Evolutionary conservation across 2,329 filamentous ascomycete species (phyloP).

Genomic region (Neophaeococcomyces mojaviensis): DNA sequence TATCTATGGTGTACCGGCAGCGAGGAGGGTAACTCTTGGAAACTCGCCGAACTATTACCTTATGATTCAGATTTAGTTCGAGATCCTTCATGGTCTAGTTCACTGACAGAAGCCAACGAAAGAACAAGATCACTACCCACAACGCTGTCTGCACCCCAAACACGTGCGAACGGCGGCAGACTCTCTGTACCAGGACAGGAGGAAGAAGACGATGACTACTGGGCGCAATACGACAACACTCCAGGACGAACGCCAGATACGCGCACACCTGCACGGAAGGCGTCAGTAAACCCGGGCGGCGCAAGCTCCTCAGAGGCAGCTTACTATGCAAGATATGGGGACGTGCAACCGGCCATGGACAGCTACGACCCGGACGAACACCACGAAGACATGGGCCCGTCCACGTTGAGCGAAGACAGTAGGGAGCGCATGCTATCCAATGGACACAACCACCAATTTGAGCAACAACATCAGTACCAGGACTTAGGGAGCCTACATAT

Average conservation of each 20-base stretch:
- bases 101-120: slow-evolving; percentile 49
- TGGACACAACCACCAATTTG: slow-evolving; percentile 22
- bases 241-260: slow-evolving; percentile 38
- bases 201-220: slow-evolving; percentile 57
- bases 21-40: slow-evolving; percentile 50
- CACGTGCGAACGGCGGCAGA: slow-evolving; percentile 17
- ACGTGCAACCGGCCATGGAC: slow-evolving; percentile 59
- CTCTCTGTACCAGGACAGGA: slow-evolving; percentile 34
- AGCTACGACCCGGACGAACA: slow-evolving; percentile 54
- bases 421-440: slow-evolving; percentile 36
- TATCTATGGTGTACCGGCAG: slow-evolving; percentile 57
- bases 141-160: slow-evolving; percentile 24
- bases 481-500: neutral
- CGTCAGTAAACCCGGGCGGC: slow-evolving; percentile 27
- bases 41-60: slow-evolving; percentile 51
- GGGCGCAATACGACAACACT: slow-evolving; percentile 55
- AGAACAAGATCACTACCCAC: slow-evolving; percentile 32
- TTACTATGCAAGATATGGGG: slow-evolving; percentile 55
- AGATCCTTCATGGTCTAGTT: slow-evolving; percentile 45
- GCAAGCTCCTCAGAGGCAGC: slow-evolving; percentile 44
- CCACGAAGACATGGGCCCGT: slow-evolving; percentile 38
- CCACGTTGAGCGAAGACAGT: slow-evolving; percentile 48
- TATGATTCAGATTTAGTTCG: slow-evolving; percentile 43
- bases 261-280: slow-evolving; percentile 32
- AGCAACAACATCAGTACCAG: slow-evolving; percentile 6